Evolutionary conservation across 2,329 filamentous ascomycete genomes (phyloP), one percentile per base, ranked within the genome.

Genomic region (Clarireedia hainanense): DNA sequence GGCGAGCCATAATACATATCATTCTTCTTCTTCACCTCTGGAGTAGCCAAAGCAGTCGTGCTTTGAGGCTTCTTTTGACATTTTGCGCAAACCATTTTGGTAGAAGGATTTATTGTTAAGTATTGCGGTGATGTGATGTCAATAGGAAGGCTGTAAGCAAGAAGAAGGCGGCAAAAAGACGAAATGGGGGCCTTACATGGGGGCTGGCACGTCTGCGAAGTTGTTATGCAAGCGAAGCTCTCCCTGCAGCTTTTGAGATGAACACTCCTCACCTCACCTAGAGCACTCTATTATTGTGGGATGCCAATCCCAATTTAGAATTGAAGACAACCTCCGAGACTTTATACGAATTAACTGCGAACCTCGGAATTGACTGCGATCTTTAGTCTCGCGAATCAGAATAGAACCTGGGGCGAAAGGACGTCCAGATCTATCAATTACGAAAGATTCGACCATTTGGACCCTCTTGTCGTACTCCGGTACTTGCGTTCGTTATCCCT

Each of bases 1-100:
- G 81, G 85, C 48, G 82, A 82, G 64, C 81, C 79, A 68, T 85
- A 85, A 72, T 85, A 81, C 52, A 86, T 83, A 65, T 71, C 80
- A 74, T 83, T 85, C 72, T 81, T 83, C 71, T 85, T 86, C 71
- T 85, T 85, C 59, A 86, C 82, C 27, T 75, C 79, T 0, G 83
- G 83, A 0, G 83, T 86, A 58, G 80, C 81, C 56, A 86, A 77
- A 12, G 79, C 75, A 14, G 82, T 85, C 52, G 76, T 72, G 69
- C 81, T 81, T 55, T 72, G 52, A 80, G 76, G 69, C 82, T 84
- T 65, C 69, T 83, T 84, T 64, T 83, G 76, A 63, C 83, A 86
- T 71, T 82, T 85, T 60, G 75, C 70, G 73, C 83, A 86, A 57
- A 86, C 83, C 83, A 85, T 84, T 50, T 61, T 72, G 59, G 42